Evolutionary conservation across 106 monocot genomes (phyloP), one percentile per base, ranked within the genome.

Genomic region (Cymbidium sinense): DNA sequence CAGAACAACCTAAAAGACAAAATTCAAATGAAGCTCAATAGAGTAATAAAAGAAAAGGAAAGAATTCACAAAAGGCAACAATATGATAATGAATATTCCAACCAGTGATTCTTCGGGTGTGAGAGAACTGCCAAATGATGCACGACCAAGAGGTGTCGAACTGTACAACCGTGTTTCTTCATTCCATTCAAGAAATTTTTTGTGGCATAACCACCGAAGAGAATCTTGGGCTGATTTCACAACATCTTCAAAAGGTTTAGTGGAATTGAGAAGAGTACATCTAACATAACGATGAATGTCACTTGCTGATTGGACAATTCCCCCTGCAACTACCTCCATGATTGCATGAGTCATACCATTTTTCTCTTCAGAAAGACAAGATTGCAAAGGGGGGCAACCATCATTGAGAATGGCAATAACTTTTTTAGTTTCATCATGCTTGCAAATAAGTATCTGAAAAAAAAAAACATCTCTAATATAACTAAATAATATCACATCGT

Each of bases 261-360:
- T 99, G 54, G 95, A 95, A 84, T 95, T 99, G 21, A 99, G 92
- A 69, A 99, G 99, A 41, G 99, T 99, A 77, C 99, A 99, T 70
- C 90, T 84, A 51, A 99, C 99, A 90, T 99, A 99, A 27, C 95
- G 92, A 88, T 99, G 82, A 75, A 99, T 90, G 77, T 99, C 99
- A 77, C 64, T 90, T 80, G 99, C 92, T 51, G 92, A 93, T 83
- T 99, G 99, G 64, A 99, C 99, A 79, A 94, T 92, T 15, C 99
- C 99, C 78, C 99, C 94, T 85, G 99, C 86, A 82, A 99, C 95
- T 79, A 99, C 99, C 82, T 99, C 99, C 86, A 99, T 84, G 64
- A 99, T 95, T 39, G 99, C 95, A 85, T 99, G 99, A 81, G 90
- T 92, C 99, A 99, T 99, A 70, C 99, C 99, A 89, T 99, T 99